Percentiles rank a stretch among this genome's conserved stretches.
These are phyloP conservation scores for Oryza nivara DNA, from an alignment of 176 grass and related monocot genomes.

Conservation along the genomic window DNA sequence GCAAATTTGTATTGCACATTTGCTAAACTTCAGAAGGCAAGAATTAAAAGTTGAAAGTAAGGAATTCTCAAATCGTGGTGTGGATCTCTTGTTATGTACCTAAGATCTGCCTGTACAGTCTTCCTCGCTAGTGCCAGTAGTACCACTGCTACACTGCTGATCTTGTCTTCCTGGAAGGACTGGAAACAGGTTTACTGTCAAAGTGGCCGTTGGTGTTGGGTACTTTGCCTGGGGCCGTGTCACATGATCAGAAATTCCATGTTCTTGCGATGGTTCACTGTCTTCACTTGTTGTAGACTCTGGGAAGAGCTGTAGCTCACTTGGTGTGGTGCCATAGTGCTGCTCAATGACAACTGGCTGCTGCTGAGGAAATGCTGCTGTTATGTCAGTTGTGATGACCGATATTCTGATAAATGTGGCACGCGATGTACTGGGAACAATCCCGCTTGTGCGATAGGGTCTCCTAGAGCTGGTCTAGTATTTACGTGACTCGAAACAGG, in stretches of 20 bases:
- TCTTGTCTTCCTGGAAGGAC: constrained; percentile 51
- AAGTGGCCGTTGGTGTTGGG: constrained; percentile 25
- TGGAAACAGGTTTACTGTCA: constrained; percentile 43
- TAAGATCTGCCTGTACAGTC: neutral
- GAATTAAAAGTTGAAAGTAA: constrained; percentile 1
- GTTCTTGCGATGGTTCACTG: constrained; percentile 30
- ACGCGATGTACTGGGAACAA: constrained; percentile 54
- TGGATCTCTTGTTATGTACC: constrained; percentile 1
- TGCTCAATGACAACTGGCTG: constrained; percentile 44
- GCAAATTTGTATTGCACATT: constrained; percentile 24
- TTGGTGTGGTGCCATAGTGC: constrained; percentile 41
- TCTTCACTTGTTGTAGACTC: constrained; percentile 45
- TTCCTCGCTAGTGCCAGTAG: constrained; percentile 37
- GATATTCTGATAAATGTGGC: neutral
- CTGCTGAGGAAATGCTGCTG: constrained; percentile 25
- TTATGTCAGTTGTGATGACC: neutral
- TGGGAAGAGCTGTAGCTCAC: constrained; percentile 82
- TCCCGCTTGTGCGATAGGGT: constrained; percentile 24
- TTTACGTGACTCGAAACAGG: constrained; percentile 44
- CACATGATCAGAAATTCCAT: constrained; percentile 28
- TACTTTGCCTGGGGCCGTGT: constrained; percentile 52
- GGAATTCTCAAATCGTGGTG: neutral
- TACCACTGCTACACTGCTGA: constrained; percentile 55
- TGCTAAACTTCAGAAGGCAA: neutral
- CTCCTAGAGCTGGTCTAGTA: constrained; percentile 15